Evolutionary conservation across 129 eudicot genomes (phyloP).

Genomic region (sunflower (Helianthus annuus)): HanXRQr2.0-SUNRISE NC_035440.2:16157959-16158458

Average conservation of each 20-base stretch:
- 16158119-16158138: slow-evolving; percentile 42
- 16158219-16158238: slow-evolving; percentile 39
- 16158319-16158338: slow-evolving; percentile 24
- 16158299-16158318: slow-evolving; percentile 39
- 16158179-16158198: slow-evolving; percentile 64
- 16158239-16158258: slow-evolving; percentile 52
- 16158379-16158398: too few species aligned
- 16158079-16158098: slow-evolving; percentile 60
- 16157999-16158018: slow-evolving; percentile 47
- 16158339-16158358: not conserved
- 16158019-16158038: slow-evolving; percentile 43
- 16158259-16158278: slow-evolving; percentile 39
- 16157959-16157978: slow-evolving; percentile 55
- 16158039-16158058: slow-evolving; percentile 54
- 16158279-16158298: slow-evolving; percentile 7
- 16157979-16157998: slow-evolving; percentile 23
- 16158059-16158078: slow-evolving; percentile 46
- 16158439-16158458: too few species aligned
- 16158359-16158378: not conserved
- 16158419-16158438: too few species aligned
- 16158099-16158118: slow-evolving; percentile 64
- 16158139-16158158: slow-evolving; percentile 51
- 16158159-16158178: slow-evolving; percentile 24
- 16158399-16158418: too few species aligned
- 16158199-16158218: slow-evolving; percentile 61